Conservation (phyloP, 2,329 filamentous ascomycete species). For the Hawksworthiomyces lignivorus region DNA sequence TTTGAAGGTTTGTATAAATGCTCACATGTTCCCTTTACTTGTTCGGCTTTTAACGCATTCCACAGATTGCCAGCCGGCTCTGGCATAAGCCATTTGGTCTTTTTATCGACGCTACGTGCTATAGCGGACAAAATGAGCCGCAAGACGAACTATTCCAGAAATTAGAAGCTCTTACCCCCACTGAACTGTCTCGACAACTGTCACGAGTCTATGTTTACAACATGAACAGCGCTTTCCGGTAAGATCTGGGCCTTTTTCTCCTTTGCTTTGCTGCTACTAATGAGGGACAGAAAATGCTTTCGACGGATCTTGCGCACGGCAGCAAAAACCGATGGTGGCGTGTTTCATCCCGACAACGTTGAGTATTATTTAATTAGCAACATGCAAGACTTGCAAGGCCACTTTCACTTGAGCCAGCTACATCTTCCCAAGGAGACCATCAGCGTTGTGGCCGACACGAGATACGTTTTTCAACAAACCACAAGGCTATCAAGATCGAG, state of each 20-base stretch:
- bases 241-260: constrained; percentile 15
- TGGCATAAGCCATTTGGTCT: constrained; percentile 64
- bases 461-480: constrained; percentile 58
- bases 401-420: constrained; percentile 59
- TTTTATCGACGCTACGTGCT: constrained; percentile 62
- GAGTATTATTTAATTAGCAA: constrained; percentile 60
- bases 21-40: background rate
- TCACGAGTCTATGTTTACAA: constrained; percentile 62
- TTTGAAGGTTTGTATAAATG: constrained; percentile 44
- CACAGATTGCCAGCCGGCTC: constrained; percentile 57
- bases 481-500: constrained; percentile 60
- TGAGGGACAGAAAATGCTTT: constrained; percentile 48
- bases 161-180: constrained; percentile 54
- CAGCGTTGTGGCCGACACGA: constrained; percentile 58
- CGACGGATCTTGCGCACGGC: constrained; percentile 55
- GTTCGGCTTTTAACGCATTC: background rate
- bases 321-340: constrained; percentile 50
- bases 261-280: background rate
- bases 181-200: constrained; percentile 52
- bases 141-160: constrained; percentile 59
- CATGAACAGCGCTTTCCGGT: constrained; percentile 64
- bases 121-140: constrained; percentile 58
- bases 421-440: constrained; percentile 64
- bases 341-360: constrained; percentile 57
- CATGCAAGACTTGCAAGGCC: constrained; percentile 55